Evolutionary conservation across 2,329 filamentous ascomycete species (phyloP), one percentile per base, ranked within the genome.

Genomic region (Chrysoporthe deuterocubensis): DNA sequence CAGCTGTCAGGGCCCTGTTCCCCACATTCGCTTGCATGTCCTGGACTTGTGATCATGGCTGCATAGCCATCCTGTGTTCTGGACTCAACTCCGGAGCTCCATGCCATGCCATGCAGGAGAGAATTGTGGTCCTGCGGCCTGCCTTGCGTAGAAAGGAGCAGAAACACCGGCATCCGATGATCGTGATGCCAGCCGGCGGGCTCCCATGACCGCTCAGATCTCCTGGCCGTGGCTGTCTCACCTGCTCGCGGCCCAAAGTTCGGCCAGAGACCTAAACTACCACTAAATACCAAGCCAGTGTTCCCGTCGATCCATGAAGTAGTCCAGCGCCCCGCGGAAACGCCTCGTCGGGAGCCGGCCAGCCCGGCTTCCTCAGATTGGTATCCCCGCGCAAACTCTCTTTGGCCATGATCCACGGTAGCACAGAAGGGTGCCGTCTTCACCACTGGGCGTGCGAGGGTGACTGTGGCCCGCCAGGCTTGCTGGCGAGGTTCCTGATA

Each of bases 391-490:
- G 32, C 34, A 40, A n/a, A 32, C 52, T 32, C 14, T 34, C 52
- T 8, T 37, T 34, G 54, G 8, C 16, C 54, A 57, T 40, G 54
- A n/a, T 40, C 32, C 34, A n/a, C 16, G 56, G 34, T 34, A 42
- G 34, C 18, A 26, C 26, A 18, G 37, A 16, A 42, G 18, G 56
- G 18, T 18, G 34, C 34, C 32, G 13, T 58, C 18, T 40, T 40
- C 16, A 64, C 44, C 50, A 54, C 26, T 26, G 26, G 26, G 26
- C 26, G 26, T 26, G 26, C 62, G 46, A 64, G 62, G 62, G 62
- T 56, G 62, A 56, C 62, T 56, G 46, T 64, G 62, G 18, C 37
- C 62, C 62, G 62, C 40, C 42, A 60, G n/a, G 42, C 37, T 43
- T 21, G 26, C 18, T 32, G 26, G 26, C 26, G 26, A 26, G 26